A percentile compares a stretch with the other conserved stretches of the same genome.
Evolutionary conservation across 192 early-diverging fungal genomes (phyloP).

Genomic region (Polychytrium aggregatum): DNA sequence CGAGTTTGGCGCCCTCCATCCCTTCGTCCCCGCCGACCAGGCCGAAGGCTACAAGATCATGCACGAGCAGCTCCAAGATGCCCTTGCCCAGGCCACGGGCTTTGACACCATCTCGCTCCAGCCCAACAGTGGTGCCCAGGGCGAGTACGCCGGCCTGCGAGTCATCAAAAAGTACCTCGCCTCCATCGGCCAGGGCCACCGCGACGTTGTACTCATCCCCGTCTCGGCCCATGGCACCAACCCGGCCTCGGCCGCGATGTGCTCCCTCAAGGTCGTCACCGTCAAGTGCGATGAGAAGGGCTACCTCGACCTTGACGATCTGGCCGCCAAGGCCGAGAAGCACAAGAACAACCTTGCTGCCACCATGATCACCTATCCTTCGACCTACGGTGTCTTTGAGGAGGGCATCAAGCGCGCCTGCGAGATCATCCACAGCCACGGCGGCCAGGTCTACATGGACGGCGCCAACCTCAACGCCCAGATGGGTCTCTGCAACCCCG

Average conservation of each 20-base stretch:
- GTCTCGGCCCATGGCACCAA: slow-evolving; percentile 99
- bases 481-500: slow-evolving; percentile 54
- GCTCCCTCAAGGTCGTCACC: slow-evolving; percentile 85
- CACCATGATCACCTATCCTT: slow-evolving; percentile 99
- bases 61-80: slow-evolving; percentile 79
- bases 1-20: slow-evolving; percentile 90
- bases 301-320: slow-evolving; percentile 84
- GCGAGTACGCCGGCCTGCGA: slow-evolving; percentile 96
- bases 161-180: slow-evolving; percentile 88
- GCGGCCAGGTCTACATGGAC: slow-evolving; percentile 99
- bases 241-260: slow-evolving; percentile 97
- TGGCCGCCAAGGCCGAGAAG: slow-evolving; percentile 79
- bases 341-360: slow-evolving; percentile 79
- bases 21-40: slow-evolving; percentile 91
- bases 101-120: slow-evolving; percentile 89
- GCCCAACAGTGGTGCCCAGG: slow-evolving; percentile 98
- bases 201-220: slow-evolving; percentile 92
- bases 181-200: slow-evolving; percentile 67
- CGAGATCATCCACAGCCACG: slow-evolving; percentile 81
- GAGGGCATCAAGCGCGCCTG: slow-evolving; percentile 75
- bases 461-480: slow-evolving; percentile 54
- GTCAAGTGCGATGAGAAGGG: slow-evolving; percentile 87
- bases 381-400: slow-evolving; percentile 98
- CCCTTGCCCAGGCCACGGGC: slow-evolving; percentile 84
- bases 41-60: slow-evolving; percentile 86